phyloP scores from a whole-genome alignment of 768 basidiomycete species.

The Paxillus ammoniavirescens region DNA sequence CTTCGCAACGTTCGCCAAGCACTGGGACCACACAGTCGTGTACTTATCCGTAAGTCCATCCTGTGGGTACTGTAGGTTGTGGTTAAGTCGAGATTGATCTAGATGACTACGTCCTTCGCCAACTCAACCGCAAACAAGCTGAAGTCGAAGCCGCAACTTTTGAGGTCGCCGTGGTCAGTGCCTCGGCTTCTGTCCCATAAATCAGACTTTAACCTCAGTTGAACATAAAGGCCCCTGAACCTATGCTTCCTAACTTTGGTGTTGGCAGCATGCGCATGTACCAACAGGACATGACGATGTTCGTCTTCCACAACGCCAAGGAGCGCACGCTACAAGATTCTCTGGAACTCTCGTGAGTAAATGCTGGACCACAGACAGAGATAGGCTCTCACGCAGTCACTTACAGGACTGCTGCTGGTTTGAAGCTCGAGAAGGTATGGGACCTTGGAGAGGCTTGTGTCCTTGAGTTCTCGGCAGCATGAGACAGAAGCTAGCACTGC shows the following conservation, averaged over 20 bases:
- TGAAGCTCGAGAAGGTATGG: slow-evolving; percentile 32
- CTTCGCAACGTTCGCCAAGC: slow-evolving; percentile 29
- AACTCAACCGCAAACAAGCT: slow-evolving; percentile 14
- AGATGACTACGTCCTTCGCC: slow-evolving; percentile 25
- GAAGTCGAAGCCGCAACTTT: slow-evolving; percentile 9
- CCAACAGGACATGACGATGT: slow-evolving; percentile 31
- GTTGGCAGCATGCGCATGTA: slow-evolving; percentile 29
- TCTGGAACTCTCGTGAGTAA: slow-evolving; percentile 26
- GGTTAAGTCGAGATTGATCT: background rate
- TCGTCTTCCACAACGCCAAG: slow-evolving; percentile 28
- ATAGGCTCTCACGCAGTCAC: slow-evolving; percentile 1
- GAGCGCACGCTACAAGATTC: slow-evolving; percentile 33
- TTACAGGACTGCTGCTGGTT: slow-evolving; percentile 20
- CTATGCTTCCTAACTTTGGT: slow-evolving; percentile 34
- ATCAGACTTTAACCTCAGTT: background rate
- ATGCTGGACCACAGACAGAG: background rate
- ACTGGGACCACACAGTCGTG: slow-evolving; percentile 27
- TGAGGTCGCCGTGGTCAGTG: slow-evolving; percentile 16
- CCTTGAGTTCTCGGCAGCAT: slow-evolving; percentile 24
- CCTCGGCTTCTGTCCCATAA: background rate
- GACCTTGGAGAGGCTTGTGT: slow-evolving; percentile 27
- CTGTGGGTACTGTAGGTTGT: background rate
- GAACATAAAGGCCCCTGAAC: slow-evolving; percentile 30
- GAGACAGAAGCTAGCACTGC: background rate
- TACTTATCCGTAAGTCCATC: slow-evolving; percentile 30